Base-by-base conservation (phyloP, 2,329 filamentous ascomycete species). In the Lachnellula occidentalis region DNA sequence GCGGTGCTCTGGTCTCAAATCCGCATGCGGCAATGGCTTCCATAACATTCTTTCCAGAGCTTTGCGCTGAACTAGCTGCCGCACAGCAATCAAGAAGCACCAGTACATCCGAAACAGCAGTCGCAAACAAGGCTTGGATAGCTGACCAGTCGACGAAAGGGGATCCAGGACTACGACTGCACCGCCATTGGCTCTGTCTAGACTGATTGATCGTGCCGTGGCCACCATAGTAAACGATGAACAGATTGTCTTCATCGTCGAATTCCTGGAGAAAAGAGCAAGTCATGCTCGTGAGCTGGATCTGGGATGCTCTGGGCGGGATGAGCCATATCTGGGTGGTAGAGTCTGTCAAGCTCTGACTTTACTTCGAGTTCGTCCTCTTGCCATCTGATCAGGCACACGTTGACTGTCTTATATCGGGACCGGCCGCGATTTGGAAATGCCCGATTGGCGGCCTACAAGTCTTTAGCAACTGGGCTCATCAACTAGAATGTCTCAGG, bases 21-120 rank as follows among this genome's bases (percentile, higher is more conserved):
- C 79, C 82, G 2, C 79, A 83, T 4, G 80, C 80, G 5, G 80
- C 83, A 59, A 83, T 83, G 8, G 79, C 82, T 67, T 83, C 80
- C 3, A 80, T 83, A 60, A 81, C 81, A 64, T 79, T 82, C 58
- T 75, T 76, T 17, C 80, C 79, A 17, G 74, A 81, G 5, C 79
- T 77, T 50, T 82, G 82, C 0, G 80, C 81, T 14, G 80, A 79
- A 57, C 79, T 82, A 45, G 80, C 80, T 41, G 80, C 80, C 21
- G 58, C 58, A 31, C 58, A 60, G 41, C 58, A 60, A 41, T 60
- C 58, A 17, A 60, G 55, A 24, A 60, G 45, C 15, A 60, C 50
- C 27, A 60, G 45, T 12, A 57, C 56, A 47, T 58, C 58, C 36
- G 50, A 58, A 9, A 21, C 36, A 14, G 56, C 56, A 12, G 46